A percentile compares a stretch with the other conserved stretches of the same genome.
phyloP scores from a whole-genome alignment of 1,284 basidiomycete genomes.

The Tilletia indica region DNA sequence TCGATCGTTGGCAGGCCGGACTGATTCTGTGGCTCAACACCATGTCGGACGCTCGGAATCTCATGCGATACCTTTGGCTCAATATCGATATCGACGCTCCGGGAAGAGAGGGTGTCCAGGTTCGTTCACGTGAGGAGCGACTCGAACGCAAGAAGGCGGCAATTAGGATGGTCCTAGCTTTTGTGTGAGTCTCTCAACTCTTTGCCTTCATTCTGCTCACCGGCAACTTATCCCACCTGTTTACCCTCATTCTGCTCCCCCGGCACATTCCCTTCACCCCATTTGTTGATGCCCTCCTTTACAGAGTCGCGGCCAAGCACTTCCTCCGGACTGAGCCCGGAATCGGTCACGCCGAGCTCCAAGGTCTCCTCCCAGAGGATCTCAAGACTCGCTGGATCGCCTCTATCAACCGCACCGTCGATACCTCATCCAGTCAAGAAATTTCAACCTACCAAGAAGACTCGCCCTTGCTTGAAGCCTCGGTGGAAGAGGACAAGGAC shows the following conservation, averaged over 20 bases:
- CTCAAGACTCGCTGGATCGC: conserved; percentile 3
- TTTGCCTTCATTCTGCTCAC: neutral
- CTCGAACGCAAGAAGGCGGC: conserved; percentile 4
- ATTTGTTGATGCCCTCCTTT: neutral
- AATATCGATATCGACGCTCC: conserved; percentile 60
- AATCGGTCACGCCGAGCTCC: conserved; percentile 13
- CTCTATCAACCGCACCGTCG: conserved; percentile 3
- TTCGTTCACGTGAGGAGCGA: conserved; percentile 6
- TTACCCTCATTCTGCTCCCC: neutral
- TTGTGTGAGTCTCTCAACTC: neutral
- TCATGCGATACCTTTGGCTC: conserved; percentile 73
- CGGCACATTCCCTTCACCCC: too few relatives aligned
- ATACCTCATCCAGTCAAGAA: neutral
- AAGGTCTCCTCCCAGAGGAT: conserved; percentile 9
- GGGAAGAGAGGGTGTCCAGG: neutral
- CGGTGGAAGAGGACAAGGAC: neutral
- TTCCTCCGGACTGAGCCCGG: conserved; percentile 10
- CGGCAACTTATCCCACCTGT: neutral
- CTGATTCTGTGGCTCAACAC: conserved; percentile 69
- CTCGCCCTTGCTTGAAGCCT: conserved; percentile 15
- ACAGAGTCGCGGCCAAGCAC: conserved; percentile 12
- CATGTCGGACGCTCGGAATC: conserved; percentile 63
- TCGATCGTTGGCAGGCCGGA: conserved; percentile 74
- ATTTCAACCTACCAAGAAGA: neutral
- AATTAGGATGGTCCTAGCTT: conserved; percentile 5